phyloP scores from a whole-genome alignment of 2,329 filamentous ascomycete genomes.

The Fusarium sarcochroum region DNA sequence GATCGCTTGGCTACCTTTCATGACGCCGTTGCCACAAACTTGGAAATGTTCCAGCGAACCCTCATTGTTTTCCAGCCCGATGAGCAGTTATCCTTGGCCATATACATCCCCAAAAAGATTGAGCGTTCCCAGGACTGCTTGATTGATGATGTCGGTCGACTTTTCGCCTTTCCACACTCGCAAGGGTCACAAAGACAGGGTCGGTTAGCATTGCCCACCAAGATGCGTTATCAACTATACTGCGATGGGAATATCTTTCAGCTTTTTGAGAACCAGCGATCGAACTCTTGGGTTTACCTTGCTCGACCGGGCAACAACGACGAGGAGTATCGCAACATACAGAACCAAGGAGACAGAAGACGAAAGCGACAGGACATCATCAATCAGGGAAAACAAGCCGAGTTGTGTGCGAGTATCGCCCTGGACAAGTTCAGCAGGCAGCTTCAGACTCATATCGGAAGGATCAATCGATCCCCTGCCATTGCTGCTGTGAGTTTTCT shows the following conservation, averaged over 20 bases:
- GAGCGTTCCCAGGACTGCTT: background rate
- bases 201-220: background rate
- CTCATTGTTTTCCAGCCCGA: background rate
- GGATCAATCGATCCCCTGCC: background rate
- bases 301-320: background rate
- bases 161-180: background rate
- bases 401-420: background rate
- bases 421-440: conserved; percentile 1
- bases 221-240: conserved; percentile 4
- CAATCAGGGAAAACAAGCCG: background rate
- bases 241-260: background rate
- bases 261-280: background rate
- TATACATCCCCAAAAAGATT: conserved; percentile 12
- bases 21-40: background rate
- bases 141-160: background rate
- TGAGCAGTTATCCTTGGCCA: background rate
- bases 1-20: conserved; percentile 10
- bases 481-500: background rate
- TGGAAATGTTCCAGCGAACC: conserved; percentile 5
- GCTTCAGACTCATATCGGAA: background rate
- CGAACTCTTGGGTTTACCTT: background rate
- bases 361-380: background rate
- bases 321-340: background rate
- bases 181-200: background rate
- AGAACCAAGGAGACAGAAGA: background rate